Percentiles rank a stretch among this genome's conserved stretches.
Conservation (phyloP, 2,329 filamentous ascomycete species). For the Dothistroma septosporum region DNA sequence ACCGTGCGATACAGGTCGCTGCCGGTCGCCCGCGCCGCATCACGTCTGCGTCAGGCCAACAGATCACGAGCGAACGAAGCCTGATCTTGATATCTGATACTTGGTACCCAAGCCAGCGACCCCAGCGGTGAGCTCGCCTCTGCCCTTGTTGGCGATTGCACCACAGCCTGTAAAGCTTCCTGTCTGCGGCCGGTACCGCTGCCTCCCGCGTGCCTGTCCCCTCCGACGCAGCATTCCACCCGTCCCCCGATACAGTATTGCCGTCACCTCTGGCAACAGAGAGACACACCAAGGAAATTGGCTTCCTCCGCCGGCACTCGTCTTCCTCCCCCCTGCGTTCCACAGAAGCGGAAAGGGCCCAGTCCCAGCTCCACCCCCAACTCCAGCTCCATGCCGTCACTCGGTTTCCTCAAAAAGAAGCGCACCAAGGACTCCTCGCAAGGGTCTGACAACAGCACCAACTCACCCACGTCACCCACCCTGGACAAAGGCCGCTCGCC, state of each 20-base stretch:
- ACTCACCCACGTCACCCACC: slow-evolving; percentile 63
- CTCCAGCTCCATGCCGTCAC: slow-evolving; percentile 71
- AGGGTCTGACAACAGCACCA: slow-evolving; percentile 51
- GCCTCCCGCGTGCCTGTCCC: slow-evolving; percentile 5
- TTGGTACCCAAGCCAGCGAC: background rate
- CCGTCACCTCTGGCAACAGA: background rate
- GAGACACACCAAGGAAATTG: slow-evolving; percentile 15
- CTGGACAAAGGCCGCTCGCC: slow-evolving; percentile 36
- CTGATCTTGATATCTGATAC: background rate
- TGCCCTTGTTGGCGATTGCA: background rate
- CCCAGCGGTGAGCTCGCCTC: background rate
- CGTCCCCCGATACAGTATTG: background rate
- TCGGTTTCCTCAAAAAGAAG: slow-evolving; percentile 98
- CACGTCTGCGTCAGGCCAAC: background rate
- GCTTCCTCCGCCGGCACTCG: slow-evolving; percentile 12
- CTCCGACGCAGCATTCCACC: slow-evolving; percentile 14
- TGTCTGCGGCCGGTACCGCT: slow-evolving; percentile 5
- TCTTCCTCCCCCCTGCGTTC: slow-evolving; percentile 18
- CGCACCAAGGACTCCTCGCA: slow-evolving; percentile 79
- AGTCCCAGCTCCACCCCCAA: slow-evolving; percentile 9
- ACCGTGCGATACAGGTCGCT: background rate
- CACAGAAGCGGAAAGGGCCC: slow-evolving; percentile 23
- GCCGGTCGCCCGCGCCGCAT: background rate
- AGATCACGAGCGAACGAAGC: background rate
- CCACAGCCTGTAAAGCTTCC: slow-evolving; percentile 1